Base-by-base conservation (phyloP, 106 monocot species). In the Dendrobium huoshanense region DNA sequence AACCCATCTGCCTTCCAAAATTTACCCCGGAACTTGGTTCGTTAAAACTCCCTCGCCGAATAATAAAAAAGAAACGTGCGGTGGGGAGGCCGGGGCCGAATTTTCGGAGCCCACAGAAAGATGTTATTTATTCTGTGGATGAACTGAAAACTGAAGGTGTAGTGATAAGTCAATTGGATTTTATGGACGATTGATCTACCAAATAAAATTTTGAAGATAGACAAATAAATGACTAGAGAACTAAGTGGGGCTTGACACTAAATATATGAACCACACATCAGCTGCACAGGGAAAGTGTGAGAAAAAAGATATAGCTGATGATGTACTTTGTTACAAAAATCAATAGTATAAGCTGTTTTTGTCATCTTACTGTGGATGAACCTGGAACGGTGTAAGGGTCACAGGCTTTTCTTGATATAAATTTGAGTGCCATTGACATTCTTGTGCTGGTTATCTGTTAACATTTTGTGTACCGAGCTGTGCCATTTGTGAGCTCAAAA, bases 401-500 rank as follows among this genome's bases (percentile, higher is more conserved):
- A 22, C 61, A 7, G 24, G 61, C 22, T 61, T 61, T 61, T 9
- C n/a, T 22, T 22, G 61, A 61, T 61, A n/a, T 10, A 8, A 20
- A 61, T 58, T 58, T 20, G 15, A 61, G 61, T 61, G 20, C 8
- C 19, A 6, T 61, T 22, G 20, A n/a, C 20, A 61, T 61, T 4
- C 20, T 22, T 61, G 61, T 61, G 20, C 22, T 22, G 37, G 37
- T 61, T 51, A 13, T 13, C 13, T 13, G 15, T 51, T 51, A 61
- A 22, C 61, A n/a, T 22, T 61, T 54, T 54, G 56, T 19, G 13
- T 56, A 17, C 56, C 19, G n/a, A 61, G 61, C 61, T 61, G 61
- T 61, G 61, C 61, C n/a, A 61, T 61, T 61, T 19, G 61, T 61
- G 61, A 61, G 61, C 61, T 61, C 61, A 61, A 61, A 6, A 61